phyloP scores from a whole-genome alignment of 2,329 filamentous ascomycete genomes.

The Dryadomyces sulphureus region DNA sequence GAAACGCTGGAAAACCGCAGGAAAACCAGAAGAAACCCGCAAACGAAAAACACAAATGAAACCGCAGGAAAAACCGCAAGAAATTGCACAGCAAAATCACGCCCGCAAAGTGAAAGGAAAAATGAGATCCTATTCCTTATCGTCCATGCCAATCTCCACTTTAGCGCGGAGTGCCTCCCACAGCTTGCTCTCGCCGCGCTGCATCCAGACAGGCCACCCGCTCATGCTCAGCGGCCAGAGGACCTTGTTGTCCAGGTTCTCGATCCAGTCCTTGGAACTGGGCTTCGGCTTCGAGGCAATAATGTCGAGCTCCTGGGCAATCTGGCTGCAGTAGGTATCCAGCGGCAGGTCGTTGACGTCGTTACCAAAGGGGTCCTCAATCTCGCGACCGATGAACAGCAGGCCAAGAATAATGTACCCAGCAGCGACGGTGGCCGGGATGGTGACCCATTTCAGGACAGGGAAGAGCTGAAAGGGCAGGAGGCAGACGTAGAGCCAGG shows the following conservation, averaged over 20 bases:
- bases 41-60: no score
- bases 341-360: slow-evolving; percentile 54
- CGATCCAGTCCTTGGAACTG: slow-evolving; percentile 29
- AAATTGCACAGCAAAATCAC: background rate
- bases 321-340: slow-evolving; percentile 48
- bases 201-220: slow-evolving; percentile 31
- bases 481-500: slow-evolving; percentile 57
- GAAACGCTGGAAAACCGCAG: no score
- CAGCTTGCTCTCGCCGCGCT: slow-evolving; percentile 29
- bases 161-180: slow-evolving; percentile 19
- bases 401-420: slow-evolving; percentile 61
- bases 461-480: slow-evolving; percentile 55
- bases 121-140: background rate
- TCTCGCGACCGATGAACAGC: slow-evolving; percentile 49
- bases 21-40: no score
- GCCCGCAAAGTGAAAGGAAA: no score
- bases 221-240: slow-evolving; percentile 25
- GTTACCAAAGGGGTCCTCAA: slow-evolving; percentile 54
- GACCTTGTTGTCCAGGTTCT: slow-evolving; percentile 20
- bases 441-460: slow-evolving; percentile 49
- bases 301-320: slow-evolving; percentile 48
- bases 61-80: background rate
- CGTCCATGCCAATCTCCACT: background rate
- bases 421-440: slow-evolving; percentile 47
- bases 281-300: slow-evolving; percentile 40